Evolutionary conservation across 208 protist genomes (phyloP).

Genomic region (Naegleria gruberi): DNA sequence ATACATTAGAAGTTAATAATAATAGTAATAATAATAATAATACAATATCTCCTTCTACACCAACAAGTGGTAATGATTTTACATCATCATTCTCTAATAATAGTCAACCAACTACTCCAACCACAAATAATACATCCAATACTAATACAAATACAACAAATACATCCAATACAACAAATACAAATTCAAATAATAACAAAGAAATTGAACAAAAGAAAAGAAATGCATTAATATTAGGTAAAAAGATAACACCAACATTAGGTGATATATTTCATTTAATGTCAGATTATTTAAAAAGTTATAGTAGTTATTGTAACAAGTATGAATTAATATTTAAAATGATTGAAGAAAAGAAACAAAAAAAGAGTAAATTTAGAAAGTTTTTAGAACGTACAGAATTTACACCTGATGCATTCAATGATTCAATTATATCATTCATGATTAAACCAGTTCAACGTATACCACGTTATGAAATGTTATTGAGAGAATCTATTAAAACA

Average conservation of each 20-base stretch:
- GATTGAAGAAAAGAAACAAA: not conserved
- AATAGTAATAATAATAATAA: no score
- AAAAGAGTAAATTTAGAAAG: not conserved
- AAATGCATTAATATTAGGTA: not conserved
- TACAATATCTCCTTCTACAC: not conserved
- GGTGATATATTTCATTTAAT: slow-evolving; percentile 5
- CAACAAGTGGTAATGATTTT: not conserved
- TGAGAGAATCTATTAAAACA: not conserved
- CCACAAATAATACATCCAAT: no score
- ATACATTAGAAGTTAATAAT: no score
- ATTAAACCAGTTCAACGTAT: slow-evolving; percentile 16
- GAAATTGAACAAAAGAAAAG: not conserved
- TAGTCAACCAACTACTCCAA: no score
- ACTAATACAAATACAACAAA: no score
- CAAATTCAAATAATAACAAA: no score
- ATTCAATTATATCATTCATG: not conserved
- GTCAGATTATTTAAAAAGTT: not conserved
- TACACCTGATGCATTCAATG: not conserved
- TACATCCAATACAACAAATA: no score
- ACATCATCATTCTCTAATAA: no score
- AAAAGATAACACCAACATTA: not conserved
- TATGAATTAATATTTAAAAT: slow-evolving; percentile 5
- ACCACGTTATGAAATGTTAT: not conserved
- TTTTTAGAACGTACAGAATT: not conserved
- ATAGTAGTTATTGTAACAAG: not conserved